Evolutionary conservation across 768 basidiomycete genomes (phyloP).

Genomic region (Tricholoma sp.): DNA sequence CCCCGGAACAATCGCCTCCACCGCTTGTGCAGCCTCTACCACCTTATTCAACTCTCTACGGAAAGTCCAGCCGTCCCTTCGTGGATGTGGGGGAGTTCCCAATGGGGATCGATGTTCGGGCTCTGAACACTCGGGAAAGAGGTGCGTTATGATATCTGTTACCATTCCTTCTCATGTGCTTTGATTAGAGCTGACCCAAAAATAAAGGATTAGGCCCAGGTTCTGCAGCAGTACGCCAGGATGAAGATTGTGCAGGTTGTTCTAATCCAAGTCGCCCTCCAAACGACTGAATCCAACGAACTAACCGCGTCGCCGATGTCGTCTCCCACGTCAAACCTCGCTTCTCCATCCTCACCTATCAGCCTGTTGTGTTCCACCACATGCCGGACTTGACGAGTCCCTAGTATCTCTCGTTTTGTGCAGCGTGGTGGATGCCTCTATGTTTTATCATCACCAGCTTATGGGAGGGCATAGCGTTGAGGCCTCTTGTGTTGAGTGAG

Average conservation of each 20-base stretch:
- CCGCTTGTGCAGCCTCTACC: too few species aligned
- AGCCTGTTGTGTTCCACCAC: slow-evolving; percentile 82
- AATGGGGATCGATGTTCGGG: slow-evolving; percentile 81
- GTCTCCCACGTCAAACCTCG: slow-evolving; percentile 79
- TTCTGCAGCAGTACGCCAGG: slow-evolving; percentile 79
- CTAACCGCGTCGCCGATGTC: slow-evolving; percentile 64
- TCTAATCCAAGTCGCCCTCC: slow-evolving; percentile 83
- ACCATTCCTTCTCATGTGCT: not conserved
- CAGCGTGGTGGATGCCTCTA: slow-evolving; percentile 77
- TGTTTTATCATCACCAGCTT: slow-evolving; percentile 82
- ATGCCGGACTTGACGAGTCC: slow-evolving; percentile 81
- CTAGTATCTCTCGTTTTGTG: slow-evolving; percentile 77
- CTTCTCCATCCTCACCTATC: slow-evolving; percentile 82
- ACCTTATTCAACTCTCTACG: too few species aligned
- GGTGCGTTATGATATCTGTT: slow-evolving; percentile 30
- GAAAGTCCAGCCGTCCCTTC: too few species aligned
- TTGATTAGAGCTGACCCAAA: slow-evolving; percentile 59
- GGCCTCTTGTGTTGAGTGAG: slow-evolving; percentile 78
- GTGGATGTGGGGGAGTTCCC: slow-evolving; percentile 88
- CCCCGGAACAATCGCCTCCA: too few species aligned
- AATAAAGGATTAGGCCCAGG: slow-evolving; percentile 76
- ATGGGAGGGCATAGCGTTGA: slow-evolving; percentile 84
- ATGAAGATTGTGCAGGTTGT: slow-evolving; percentile 82
- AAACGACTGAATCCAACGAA: slow-evolving; percentile 76
- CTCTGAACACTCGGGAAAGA: slow-evolving; percentile 62